These are phyloP conservation scores for Globisporangium yorkense DNA, from an alignment of 352 stramenopile species.

Conservation along the genomic window DNA sequence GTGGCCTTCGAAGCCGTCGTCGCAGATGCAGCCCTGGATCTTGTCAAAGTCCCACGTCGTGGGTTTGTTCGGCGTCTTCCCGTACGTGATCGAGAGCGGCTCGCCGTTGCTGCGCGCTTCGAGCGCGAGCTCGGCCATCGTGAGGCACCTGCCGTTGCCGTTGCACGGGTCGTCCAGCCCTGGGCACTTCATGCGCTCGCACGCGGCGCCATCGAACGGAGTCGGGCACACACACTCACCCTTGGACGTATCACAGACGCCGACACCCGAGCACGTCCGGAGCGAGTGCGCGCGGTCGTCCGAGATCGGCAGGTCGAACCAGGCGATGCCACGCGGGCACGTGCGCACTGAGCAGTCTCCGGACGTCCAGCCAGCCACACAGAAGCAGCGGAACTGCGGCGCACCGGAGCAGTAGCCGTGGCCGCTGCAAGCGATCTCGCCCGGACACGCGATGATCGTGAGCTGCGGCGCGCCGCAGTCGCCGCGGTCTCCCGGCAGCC, in stretches of 20 bases:
- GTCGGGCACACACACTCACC: conserved; percentile 58
- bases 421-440: conserved; percentile 57
- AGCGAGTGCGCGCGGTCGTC: conserved; percentile 51
- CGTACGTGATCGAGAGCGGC: conserved; percentile 51
- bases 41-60: conserved; percentile 85
- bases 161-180: conserved; percentile 50
- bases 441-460: conserved; percentile 48
- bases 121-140: conserved; percentile 54
- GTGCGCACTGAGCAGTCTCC: conserved; percentile 69
- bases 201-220: conserved; percentile 65
- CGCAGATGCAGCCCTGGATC: conserved; percentile 86
- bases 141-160: conserved; percentile 60
- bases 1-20: conserved; percentile 75
- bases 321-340: conserved; percentile 52
- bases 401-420: conserved; percentile 67
- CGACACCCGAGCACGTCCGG: conserved; percentile 57
- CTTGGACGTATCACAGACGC: conserved; percentile 50
- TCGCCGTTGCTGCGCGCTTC: conserved; percentile 46
- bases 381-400: conserved; percentile 70
- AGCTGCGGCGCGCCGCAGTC: conserved; percentile 56
- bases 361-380: conserved; percentile 44
- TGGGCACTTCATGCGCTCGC: conserved; percentile 65
- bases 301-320: conserved; percentile 57
- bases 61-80: conserved; percentile 56
- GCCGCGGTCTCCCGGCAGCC: conserved; percentile 44